These are phyloP conservation scores for Amanita pallidorosea DNA, from an alignment of 768 basidiomycete genomes.

Conservation along the genomic window DNA sequence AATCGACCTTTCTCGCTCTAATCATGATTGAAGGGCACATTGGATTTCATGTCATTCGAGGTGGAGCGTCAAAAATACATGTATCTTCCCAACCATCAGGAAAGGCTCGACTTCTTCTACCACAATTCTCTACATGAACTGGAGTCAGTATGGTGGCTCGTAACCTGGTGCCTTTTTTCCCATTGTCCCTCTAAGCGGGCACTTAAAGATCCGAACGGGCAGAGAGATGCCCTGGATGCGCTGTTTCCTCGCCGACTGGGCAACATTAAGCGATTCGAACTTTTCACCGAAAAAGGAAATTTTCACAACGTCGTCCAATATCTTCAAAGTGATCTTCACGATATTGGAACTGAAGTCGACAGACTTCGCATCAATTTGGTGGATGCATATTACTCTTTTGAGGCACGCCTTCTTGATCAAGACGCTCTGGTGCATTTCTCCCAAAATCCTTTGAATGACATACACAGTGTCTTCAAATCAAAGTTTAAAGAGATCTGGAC, in stretches of 20 bases:
- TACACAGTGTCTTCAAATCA: not conserved
- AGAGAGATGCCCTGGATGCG: not conserved
- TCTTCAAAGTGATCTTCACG: not conserved
- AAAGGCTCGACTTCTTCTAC: not conserved
- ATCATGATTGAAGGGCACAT: not conserved
- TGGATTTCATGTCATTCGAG: not conserved
- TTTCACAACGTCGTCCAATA: not conserved
- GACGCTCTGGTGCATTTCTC: not conserved
- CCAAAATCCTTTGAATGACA: not conserved
- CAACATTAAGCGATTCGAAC: not conserved
- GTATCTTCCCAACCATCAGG: too few species aligned
- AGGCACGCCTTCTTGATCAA: not conserved
- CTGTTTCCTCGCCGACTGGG: not conserved
- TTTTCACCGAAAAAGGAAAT: not conserved
- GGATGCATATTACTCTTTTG: not conserved
- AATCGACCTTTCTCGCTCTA: not conserved
- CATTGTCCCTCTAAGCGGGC: not conserved
- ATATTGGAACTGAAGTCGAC: not conserved
- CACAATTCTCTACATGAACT: not conserved
- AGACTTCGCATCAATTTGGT: not conserved
- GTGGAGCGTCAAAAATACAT: too few species aligned
- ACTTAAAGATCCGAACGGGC: not conserved
- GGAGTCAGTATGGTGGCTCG: not conserved
- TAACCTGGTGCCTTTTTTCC: not conserved
- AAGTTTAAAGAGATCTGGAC: not conserved